Evolutionary conservation across 75 land plant genomes (phyloP).

Genomic region (Azolla pinnata): DNA sequence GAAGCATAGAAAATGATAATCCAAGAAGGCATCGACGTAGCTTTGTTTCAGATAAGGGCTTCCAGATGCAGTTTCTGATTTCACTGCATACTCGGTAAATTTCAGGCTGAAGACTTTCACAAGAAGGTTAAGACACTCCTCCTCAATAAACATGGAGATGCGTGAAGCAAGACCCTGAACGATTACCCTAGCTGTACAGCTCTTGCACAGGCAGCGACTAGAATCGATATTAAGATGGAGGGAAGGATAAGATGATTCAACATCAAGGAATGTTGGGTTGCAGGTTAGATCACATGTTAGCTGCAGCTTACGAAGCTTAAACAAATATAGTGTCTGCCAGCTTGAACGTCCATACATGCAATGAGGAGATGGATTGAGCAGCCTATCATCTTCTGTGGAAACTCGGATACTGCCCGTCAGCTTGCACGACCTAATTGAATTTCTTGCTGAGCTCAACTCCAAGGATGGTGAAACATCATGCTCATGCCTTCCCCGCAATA

Average conservation of each 20-base stretch:
- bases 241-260: background rate
- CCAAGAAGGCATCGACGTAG: conserved; percentile 22
- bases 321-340: background rate
- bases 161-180: conserved; percentile 1
- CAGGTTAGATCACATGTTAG: too few species aligned
- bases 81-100: background rate
- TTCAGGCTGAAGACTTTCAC: conserved; percentile 21
- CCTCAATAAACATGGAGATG: conserved; percentile 4
- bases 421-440: background rate
- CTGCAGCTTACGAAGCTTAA: background rate
- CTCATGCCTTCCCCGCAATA: background rate
- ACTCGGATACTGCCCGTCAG: background rate
- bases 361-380: too few species aligned
- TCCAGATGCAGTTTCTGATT: background rate
- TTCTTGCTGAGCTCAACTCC: background rate
- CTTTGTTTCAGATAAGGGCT: conserved; percentile 10
- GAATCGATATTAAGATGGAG: background rate
- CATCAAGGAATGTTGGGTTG: too few species aligned
- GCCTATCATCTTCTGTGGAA: background rate
- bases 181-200: conserved; percentile 2
- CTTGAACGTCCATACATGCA: background rate
- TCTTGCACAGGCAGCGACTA: background rate
- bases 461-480: conserved; percentile 2
- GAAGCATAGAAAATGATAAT: conserved; percentile 13
- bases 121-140: conserved; percentile 16